These are phyloP conservation scores for Floccularia luteovirens DNA, from an alignment of 768 basidiomycete species.

Conservation along the genomic window DNA sequence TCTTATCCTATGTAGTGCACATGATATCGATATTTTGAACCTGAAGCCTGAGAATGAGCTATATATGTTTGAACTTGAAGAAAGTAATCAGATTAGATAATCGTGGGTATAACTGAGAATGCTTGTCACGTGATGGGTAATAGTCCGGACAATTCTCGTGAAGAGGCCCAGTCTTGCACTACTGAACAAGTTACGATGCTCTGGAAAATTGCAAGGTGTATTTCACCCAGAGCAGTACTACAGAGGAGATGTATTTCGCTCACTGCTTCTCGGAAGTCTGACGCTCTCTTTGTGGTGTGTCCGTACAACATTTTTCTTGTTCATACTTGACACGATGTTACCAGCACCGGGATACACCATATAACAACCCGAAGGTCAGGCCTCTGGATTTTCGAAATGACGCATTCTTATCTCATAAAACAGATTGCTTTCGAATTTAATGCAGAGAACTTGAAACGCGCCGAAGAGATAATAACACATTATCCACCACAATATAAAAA, in stretches of 20 bases:
- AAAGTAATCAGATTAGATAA: too few relatives aligned
- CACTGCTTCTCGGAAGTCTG: conserved; percentile 49
- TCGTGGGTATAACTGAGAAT: too few relatives aligned
- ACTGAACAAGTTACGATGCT: conserved; percentile 24
- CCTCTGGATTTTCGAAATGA: not conserved
- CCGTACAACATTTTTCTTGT: conserved; percentile 2
- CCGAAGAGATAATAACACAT: conserved; percentile 82
- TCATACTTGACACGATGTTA: conserved; percentile 8
- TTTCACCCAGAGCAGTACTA: conserved; percentile 14
- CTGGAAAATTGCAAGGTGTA: conserved; percentile 22
- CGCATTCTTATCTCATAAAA: conserved; percentile 1
- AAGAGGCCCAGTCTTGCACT: too few relatives aligned
- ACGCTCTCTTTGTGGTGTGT: conserved; percentile 84
- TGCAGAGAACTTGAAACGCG: conserved; percentile 75
- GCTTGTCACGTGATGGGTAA: conserved; percentile 9
- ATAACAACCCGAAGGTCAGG: conserved; percentile 85
- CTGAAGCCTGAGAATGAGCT: too few relatives aligned
- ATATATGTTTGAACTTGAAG: too few relatives aligned
- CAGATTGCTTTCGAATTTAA: conserved; percentile 90
- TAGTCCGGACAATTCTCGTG: too few relatives aligned
- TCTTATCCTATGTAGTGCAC: too few relatives aligned
- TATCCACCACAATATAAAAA: conserved; percentile 99
- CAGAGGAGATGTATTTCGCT: conserved; percentile 31
- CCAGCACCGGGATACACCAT: conserved; percentile 90
- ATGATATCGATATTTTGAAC: too few relatives aligned